Percentiles rank a stretch among this genome's conserved stretches.
Evolutionary conservation across 2,329 filamentous ascomycete genomes (phyloP).

Genomic region (Arthrocladium fulminans): DNA sequence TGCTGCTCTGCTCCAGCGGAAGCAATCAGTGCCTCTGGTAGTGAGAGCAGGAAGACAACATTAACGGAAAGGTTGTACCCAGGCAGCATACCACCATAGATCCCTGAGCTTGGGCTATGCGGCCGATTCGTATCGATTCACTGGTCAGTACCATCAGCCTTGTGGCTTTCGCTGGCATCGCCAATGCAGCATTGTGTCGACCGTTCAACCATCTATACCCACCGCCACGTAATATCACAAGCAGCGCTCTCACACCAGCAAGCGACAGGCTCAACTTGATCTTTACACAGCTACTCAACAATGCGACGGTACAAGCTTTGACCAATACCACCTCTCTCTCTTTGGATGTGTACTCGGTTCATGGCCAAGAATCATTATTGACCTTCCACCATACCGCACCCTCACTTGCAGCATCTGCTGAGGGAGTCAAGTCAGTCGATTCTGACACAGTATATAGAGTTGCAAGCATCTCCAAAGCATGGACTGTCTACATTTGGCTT

Average conservation of each 20-base stretch:
- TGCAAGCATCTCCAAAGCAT: constrained; percentile 33
- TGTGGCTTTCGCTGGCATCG: constrained; percentile 8
- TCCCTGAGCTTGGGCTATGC: not conserved
- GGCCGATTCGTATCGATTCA: not conserved
- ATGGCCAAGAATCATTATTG: constrained; percentile 23
- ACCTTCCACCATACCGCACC: constrained; percentile 26
- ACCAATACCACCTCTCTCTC: constrained; percentile 33
- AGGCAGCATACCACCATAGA: not conserved
- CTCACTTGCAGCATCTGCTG: constrained; percentile 7
- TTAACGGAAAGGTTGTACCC: no score
- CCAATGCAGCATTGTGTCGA: not conserved
- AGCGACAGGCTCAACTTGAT: not conserved
- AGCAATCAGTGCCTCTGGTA: no score
- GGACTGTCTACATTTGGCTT: constrained; percentile 31
- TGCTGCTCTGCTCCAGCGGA: no score
- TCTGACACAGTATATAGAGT: constrained; percentile 24
- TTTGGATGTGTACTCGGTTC: constrained; percentile 32
- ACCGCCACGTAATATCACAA: not conserved
- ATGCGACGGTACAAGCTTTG: constrained; percentile 2
- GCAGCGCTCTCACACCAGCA: not conserved
- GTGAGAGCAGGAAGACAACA: no score
- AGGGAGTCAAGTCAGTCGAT: constrained; percentile 13
- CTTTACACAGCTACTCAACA: not conserved
- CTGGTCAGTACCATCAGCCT: constrained; percentile 4
- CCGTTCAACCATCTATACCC: not conserved